These are phyloP conservation scores for Tieghemostelium lacteum DNA, from an alignment of 78 protist genomes.

Conservation along the genomic window DNA sequence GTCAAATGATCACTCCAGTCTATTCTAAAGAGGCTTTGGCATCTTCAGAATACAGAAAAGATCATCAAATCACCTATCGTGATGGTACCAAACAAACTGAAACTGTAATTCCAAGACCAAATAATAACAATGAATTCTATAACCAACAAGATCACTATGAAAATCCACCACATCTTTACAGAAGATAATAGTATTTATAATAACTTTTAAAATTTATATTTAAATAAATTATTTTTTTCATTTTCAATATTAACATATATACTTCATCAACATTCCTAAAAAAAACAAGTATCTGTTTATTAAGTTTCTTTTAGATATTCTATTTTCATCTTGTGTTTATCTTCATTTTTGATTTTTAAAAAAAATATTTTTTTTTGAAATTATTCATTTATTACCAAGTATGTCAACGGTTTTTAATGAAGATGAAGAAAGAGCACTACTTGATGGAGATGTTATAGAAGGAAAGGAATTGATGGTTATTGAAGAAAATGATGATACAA, in stretches of 20 bases:
- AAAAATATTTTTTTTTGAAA: neutral
- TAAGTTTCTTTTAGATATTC: neutral
- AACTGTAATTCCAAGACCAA: constrained; percentile 56
- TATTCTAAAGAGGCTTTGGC: constrained; percentile 5
- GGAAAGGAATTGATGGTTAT: no score
- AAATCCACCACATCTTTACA: neutral
- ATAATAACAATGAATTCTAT: constrained; percentile 8
- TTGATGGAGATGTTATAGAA: no score
- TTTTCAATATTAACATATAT: neutral
- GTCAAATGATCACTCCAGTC: constrained; percentile 32
- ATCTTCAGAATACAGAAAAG: constrained; percentile 14
- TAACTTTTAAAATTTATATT: neutral
- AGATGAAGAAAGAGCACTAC: no score
- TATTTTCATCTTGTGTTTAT: neutral
- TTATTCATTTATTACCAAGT: neutral
- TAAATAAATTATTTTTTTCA: neutral
- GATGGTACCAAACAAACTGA: constrained; percentile 3
- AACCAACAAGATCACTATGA: neutral
- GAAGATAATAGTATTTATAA: no score
- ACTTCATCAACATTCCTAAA: neutral
- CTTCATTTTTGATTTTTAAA: neutral
- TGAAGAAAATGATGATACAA: neutral
- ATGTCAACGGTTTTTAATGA: no score
- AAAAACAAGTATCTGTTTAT: neutral
- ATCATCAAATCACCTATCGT: constrained; percentile 10